These are phyloP conservation scores for Phytophthora chlamydospora DNA, from an alignment of 352 stramenopile genomes.

Conservation along the genomic window DNA sequence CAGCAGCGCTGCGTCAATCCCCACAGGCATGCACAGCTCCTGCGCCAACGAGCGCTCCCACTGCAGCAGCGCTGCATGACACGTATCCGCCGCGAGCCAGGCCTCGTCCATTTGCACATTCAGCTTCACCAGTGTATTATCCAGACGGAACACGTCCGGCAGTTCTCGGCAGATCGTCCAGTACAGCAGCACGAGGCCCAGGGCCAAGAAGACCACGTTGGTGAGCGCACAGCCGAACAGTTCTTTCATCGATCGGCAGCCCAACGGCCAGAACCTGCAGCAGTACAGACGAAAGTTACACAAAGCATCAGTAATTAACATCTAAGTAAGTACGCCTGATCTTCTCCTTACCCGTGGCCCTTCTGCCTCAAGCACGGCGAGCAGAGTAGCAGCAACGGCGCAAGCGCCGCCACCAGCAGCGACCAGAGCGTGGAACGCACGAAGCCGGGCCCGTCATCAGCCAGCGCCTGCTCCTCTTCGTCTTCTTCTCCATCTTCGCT, in stretches of 20 bases:
- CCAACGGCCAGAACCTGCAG: conserved; percentile 76
- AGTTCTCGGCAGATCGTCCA: conserved; percentile 69
- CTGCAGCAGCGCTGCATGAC: conserved; percentile 48
- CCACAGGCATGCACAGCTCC: conserved; percentile 62
- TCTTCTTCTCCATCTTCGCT: conserved; percentile 48
- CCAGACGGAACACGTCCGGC: conserved; percentile 44
- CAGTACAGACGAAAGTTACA: not conserved
- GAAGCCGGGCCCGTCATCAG: conserved; percentile 35
- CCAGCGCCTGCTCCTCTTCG: conserved; percentile 18
- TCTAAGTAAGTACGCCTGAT: not conserved
- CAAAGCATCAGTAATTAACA: not conserved
- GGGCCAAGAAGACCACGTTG: conserved; percentile 52
- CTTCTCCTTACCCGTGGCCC: conserved; percentile 46
- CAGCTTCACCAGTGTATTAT: conserved; percentile 47
- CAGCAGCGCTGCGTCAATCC: conserved; percentile 53
- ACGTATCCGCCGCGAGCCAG: conserved; percentile 40
- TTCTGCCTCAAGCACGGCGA: conserved; percentile 64
- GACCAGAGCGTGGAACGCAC: conserved; percentile 63
- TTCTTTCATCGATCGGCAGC: conserved; percentile 56
- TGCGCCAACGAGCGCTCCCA: conserved; percentile 53
- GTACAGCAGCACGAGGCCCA: conserved; percentile 61
- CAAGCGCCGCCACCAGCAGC: conserved; percentile 47
- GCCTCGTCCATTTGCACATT: conserved; percentile 49
- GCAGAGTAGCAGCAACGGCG: conserved; percentile 66
- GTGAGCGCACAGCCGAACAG: conserved; percentile 50